These are phyloP conservation scores for Wickerhamiella pararugosa DNA, from an alignment of 1,139 yeast species.

Conservation along the genomic window DNA sequence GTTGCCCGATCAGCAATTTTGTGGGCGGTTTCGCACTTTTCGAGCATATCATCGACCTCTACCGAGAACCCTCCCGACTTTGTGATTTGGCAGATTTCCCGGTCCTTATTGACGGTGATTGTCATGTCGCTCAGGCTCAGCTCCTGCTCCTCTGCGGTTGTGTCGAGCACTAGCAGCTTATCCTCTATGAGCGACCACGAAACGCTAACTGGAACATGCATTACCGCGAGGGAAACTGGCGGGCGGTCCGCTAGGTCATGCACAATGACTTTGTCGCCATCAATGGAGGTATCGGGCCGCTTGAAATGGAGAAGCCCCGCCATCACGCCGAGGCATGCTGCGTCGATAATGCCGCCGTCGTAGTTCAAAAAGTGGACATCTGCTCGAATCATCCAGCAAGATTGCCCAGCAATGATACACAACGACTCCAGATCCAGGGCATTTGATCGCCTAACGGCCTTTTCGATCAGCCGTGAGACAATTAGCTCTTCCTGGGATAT, in stretches of 20 bases:
- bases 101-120: slow-evolving; percentile 73
- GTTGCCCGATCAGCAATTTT: slow-evolving; percentile 49
- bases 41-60: slow-evolving; percentile 54
- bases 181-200: slow-evolving; percentile 58
- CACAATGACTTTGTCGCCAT: slow-evolving; percentile 53
- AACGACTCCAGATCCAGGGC: slow-evolving; percentile 82
- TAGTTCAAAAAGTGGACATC: slow-evolving; percentile 78
- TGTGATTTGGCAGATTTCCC: slow-evolving; percentile 78
- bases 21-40: slow-evolving; percentile 55
- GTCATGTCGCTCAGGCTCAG: slow-evolving; percentile 69
- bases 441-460: slow-evolving; percentile 76
- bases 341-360: slow-evolving; percentile 88
- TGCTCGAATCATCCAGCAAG: slow-evolving; percentile 82
- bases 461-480: slow-evolving; percentile 70
- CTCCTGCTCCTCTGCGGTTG: slow-evolving; percentile 61
- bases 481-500: slow-evolving; percentile 66
- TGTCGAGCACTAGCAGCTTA: slow-evolving; percentile 37
- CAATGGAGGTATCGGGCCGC: slow-evolving; percentile 69
- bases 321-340: slow-evolving; percentile 81
- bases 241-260: slow-evolving; percentile 66
- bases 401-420: slow-evolving; percentile 80
- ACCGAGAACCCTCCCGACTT: slow-evolving; percentile 87
- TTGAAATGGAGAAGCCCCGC: slow-evolving; percentile 70
- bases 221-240: slow-evolving; percentile 70
- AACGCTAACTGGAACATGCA: slow-evolving; percentile 86